Base-by-base conservation (phyloP, 352 stramenopile species). In the Globisporangium radiosum region DNA sequence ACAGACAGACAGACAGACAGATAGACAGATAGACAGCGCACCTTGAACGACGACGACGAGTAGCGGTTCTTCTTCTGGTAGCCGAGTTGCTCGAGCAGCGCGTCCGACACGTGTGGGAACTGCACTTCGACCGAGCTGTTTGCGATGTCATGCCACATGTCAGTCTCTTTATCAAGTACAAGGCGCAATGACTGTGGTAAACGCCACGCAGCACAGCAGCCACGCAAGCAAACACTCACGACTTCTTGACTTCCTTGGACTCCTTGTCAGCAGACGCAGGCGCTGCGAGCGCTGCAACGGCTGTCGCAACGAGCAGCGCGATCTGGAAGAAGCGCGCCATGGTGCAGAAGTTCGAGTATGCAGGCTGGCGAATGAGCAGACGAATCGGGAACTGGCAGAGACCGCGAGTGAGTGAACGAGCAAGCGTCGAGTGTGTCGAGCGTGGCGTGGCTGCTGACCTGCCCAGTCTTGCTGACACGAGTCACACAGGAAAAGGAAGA, bases 21-120 rank as follows among this genome's bases (percentile, higher is more conserved):
- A 19, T 0, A 19, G 17, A 19, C 17, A 19, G 17, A 19, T 19
- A 25, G 25, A 13, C 11, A n/a, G 3, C 44, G n/a, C 17, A 78
- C 73, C 68, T 90, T 87, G 66, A 90, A 88, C 53, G 68, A 65
- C 15, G 75, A 90, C 25, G 78, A 56, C 33, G 81, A 91, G 69
- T 87, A 87, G 48, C 76, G 72, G 63, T 88, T 90, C 71, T 88
- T 90, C 74, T 88, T 91, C 69, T 89, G 59, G 60, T 89, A 91
- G 37, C 81, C 81, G 37, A 91, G 69, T 54, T 89, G 79, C 60
- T 88, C 76, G 47, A 91, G 72, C 49, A 89, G 65, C 48, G 77
- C 77, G 11, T 91, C 81, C n/a, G 79, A 81, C 47, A 91, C 78
- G 50, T 88, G 76, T 25, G 80, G 78, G 71, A 90, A 88, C 63